These are phyloP conservation scores for Adansonia rubrostipa DNA, from an alignment of 441 rosid genomes.

Conservation along the genomic window DNA sequence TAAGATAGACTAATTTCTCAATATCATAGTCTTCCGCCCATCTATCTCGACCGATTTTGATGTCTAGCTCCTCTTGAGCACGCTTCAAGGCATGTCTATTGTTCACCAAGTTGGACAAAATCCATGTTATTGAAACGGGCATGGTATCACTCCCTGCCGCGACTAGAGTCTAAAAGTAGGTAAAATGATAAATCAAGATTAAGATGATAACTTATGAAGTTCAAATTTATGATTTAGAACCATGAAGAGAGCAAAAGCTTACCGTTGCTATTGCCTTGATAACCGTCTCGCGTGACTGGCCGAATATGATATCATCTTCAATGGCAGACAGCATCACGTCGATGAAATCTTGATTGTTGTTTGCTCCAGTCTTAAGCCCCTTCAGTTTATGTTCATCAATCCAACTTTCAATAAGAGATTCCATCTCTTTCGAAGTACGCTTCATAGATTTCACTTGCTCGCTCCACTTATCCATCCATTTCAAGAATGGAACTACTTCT, in stretches of 20 bases:
- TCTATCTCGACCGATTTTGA: conserved; percentile 22
- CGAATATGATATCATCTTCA: conserved; percentile 27
- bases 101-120: conserved; percentile 28
- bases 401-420: conserved; percentile 39
- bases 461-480: conserved; percentile 45
- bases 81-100: conserved; percentile 20
- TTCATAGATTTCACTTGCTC: conserved; percentile 44
- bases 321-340: conserved; percentile 32
- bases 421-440: conserved; percentile 39
- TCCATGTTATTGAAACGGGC: conserved; percentile 35
- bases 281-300: conserved; percentile 34
- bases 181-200: neutral
- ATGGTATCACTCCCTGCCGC: conserved; percentile 39
- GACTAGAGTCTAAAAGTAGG: conserved; percentile 37
- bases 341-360: neutral
- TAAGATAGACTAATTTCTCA: conserved; percentile 29
- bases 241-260: conserved; percentile 18
- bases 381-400: conserved; percentile 38
- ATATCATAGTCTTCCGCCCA: conserved; percentile 33
- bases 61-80: conserved; percentile 37
- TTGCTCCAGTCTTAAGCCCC: neutral
- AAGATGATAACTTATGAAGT: neutral
- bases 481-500: conserved; percentile 42
- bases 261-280: conserved; percentile 51
- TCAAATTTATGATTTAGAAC: neutral